These are phyloP conservation scores for Panicum virgatum DNA, from an alignment of 202 grass and related monocot species.

Conservation along the genomic window DNA sequence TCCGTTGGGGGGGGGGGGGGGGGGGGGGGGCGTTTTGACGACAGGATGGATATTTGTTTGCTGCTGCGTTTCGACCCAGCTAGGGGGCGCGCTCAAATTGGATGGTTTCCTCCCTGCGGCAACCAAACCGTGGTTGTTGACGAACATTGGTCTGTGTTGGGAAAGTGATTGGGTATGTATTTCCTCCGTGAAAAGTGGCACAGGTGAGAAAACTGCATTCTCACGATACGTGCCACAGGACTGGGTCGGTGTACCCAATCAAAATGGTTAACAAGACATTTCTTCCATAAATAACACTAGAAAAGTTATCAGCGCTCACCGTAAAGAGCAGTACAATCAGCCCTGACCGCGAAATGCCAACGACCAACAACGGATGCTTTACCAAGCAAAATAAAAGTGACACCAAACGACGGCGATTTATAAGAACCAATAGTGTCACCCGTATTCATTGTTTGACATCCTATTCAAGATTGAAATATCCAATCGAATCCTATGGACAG, in stretches of 20 bases:
- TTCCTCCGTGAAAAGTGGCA: not conserved
- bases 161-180: not conserved
- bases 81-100: not conserved
- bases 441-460: not conserved
- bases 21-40: not conserved
- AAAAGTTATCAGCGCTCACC: not conserved
- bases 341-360: not conserved
- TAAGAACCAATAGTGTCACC: not conserved
- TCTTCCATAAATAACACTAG: not conserved
- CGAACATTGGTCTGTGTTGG: not conserved
- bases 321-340: not conserved
- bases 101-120: not conserved
- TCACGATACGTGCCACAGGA: not conserved
- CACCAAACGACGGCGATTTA: not conserved
- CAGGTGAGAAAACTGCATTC: not conserved
- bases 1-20: slow-evolving; percentile 2
- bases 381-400: not conserved
- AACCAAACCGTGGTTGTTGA: not conserved
- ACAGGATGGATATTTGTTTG: not conserved
- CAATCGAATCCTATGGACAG: not conserved
- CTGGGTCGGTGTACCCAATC: not conserved
- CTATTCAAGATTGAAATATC: not conserved
- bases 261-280: not conserved
- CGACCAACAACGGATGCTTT: not conserved
- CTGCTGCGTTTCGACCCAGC: not conserved